phyloP scores from a whole-genome alignment of 1,139 yeast genomes.

The Geotrichum candidum region DNA sequence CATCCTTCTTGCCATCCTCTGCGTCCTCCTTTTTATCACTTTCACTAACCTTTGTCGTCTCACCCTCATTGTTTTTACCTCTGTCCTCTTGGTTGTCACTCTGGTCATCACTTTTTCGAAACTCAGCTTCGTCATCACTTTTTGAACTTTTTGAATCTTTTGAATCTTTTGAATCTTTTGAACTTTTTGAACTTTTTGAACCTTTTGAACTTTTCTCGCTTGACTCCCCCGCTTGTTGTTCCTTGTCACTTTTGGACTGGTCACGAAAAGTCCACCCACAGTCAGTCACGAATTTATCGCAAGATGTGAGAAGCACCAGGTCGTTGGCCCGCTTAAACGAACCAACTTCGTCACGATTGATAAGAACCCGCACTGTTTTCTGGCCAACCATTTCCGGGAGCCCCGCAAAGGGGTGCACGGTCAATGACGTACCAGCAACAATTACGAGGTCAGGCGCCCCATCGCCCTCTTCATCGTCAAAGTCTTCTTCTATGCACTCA shows the following conservation, averaged over 20 bases:
- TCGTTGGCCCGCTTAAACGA: slow-evolving; percentile 54
- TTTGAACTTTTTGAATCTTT: background rate
- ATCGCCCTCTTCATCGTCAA: slow-evolving; percentile 47
- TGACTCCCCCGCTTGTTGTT: background rate
- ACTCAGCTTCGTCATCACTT: background rate
- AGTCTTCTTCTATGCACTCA: slow-evolving; percentile 44
- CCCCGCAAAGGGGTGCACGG: slow-evolving; percentile 85
- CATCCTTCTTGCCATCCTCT: background rate
- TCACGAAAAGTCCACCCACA: slow-evolving; percentile 60
- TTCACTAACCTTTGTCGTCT: background rate
- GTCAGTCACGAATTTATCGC: slow-evolving; percentile 59
- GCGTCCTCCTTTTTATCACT: background rate
- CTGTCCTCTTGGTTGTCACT: background rate
- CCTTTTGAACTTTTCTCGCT: background rate
- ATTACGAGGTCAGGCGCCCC: slow-evolving; percentile 62
- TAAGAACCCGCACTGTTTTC: slow-evolving; percentile 52
- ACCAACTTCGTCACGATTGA: slow-evolving; percentile 76
- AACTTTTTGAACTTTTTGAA: background rate
- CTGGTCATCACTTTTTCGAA: background rate
- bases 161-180: background rate
- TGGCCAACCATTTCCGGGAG: slow-evolving; percentile 60
- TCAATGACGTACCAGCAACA: slow-evolving; percentile 87
- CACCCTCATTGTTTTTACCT: background rate
- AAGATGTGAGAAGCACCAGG: slow-evolving; percentile 50
- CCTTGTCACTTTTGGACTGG: slow-evolving; percentile 26